These are phyloP conservation scores for Neurospora sublineolata DNA, from an alignment of 495 filamentous ascomycete species.

Conservation along the genomic window DNA sequence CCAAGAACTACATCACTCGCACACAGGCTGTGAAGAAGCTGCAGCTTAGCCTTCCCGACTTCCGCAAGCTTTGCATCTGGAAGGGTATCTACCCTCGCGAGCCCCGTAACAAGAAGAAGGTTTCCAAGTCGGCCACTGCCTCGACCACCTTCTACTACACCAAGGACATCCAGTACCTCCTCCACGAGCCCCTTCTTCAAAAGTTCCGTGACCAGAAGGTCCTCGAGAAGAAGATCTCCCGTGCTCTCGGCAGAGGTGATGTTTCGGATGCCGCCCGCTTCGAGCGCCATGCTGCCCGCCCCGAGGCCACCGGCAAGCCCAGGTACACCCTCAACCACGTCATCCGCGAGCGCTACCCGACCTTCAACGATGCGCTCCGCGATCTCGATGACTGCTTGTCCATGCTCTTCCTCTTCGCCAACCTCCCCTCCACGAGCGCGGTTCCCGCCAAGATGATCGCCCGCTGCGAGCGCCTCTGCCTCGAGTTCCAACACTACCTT, in stretches of 20 bases:
- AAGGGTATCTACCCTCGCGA: conserved; percentile 98
- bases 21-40: conserved; percentile 95
- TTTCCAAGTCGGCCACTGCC: conserved; percentile 74
- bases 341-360: conserved; percentile 95
- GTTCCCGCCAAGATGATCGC: conserved; percentile 89
- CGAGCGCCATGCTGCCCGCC: conserved; percentile 49
- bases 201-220: conserved; percentile 97
- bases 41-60: conserved; percentile 92
- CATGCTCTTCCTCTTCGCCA: conserved; percentile 93
- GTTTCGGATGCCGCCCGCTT: conserved; percentile 64
- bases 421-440: conserved; percentile 75
- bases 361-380: conserved; percentile 85
- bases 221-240: conserved; percentile 89
- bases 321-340: conserved; percentile 88
- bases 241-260: conserved; percentile 83
- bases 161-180: conserved; percentile 94
- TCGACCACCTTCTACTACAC: conserved; percentile 98
- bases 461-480: conserved; percentile 78
- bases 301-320: conserved; percentile 77
- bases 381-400: conserved; percentile 95
- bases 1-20: conserved; percentile 97
- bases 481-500: conserved; percentile 95
- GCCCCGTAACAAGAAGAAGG: conserved; percentile 92
- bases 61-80: conserved; percentile 96
- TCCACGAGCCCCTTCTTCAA: conserved; percentile 88